Evolutionary conservation across 805 yeast genomes (phyloP), one percentile per base, ranked within the genome.

Genomic region (Pichia eremophila): DNA sequence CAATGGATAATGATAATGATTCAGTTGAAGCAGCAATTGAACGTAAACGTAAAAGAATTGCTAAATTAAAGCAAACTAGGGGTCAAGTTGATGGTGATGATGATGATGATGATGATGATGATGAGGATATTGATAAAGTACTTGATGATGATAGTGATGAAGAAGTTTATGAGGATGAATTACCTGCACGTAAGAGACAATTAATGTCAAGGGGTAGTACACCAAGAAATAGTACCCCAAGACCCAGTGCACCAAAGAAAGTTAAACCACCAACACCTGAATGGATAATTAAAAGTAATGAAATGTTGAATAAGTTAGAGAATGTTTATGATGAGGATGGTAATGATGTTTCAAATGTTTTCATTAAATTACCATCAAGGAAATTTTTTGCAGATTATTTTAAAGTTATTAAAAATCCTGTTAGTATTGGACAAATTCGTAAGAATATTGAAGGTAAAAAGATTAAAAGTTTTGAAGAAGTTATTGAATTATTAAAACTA

Each of bases 361-460:
- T 90, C 67, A 60, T 79, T 57, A 77, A 62, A 31, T 86, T 88
- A 1, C 98, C 98, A 4, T 75, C 90, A 0, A 75, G 76, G 53
- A 76, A 77, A 61, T 61, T 79, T 46, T 91, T 88, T 62, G 93
- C 96, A 0, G 97, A 91, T 64, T 91, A 91, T 63, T 91, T 83
- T 55, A 68, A 72, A 56, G 60, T 83, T 32, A 82, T 85, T 57
- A 65, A 68, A 52, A 64, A 66, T 46, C 89, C 90, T 3, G 75
- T 81, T 25, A 73, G 89, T 2, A 63, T 85, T 44, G 69, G 70
- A 45, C 78, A 72, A 53, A 67, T 84, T 46, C 69, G 67, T 49
- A 79, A 76, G 63, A 71, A 71, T 46, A 57, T 81, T 46, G 51
- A 50, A 34, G 68, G 70, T 19, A 63, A 60, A 6, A 50, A 51